Base-by-base conservation (phyloP, 768 basidiomycete genomes). In the Amanita fuliginea region DNA sequence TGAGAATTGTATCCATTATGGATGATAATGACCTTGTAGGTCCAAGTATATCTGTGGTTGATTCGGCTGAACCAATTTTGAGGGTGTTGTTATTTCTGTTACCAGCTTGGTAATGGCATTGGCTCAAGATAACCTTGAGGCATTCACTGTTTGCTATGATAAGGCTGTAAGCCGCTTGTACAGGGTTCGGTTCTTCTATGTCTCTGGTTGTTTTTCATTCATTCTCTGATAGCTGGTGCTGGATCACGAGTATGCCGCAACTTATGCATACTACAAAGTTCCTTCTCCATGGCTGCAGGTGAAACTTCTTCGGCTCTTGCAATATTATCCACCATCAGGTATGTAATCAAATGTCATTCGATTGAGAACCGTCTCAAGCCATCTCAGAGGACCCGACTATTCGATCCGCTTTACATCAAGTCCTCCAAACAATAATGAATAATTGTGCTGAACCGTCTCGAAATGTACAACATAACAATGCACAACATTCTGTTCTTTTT, bases 391-490 rank as follows among this genome's bases (percentile, higher is more conserved):
- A 98, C 61, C 76, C 82, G 0, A 81, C 88, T 5, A 72, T 95
- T 53, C 78, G 81, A 19, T 74, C 76, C 19, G 80, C 85, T 28
- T 67, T 99, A 40, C 80, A 89, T 54, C 75, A 86, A 54, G 86
- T 96, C 8, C 70, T 99, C 47, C 84, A 91, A 59, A 85, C 85
- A 6, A 82, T 92, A 61, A 91, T 98, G 79, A 86, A 85, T 57
- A 93, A 85, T 59, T 81, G 86, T 58, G 84, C 90, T 7, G 94
- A 96, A 59, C 86, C 86, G 7, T 84, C 91, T 9, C 76, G 88
- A 55, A 97, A 98, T 56, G 88, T 97, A 10, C 96, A 99, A 62
- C 96, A 99, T 60, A 97, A 95, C 64, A 99, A 99, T 58, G 96
- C 95, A 8, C 95, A 96, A 60, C 92, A 98, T 60, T 88, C 96